These are phyloP conservation scores for Solanum piurae DNA, from an alignment of 257 asterid species.

Conservation along the genomic window DNA sequence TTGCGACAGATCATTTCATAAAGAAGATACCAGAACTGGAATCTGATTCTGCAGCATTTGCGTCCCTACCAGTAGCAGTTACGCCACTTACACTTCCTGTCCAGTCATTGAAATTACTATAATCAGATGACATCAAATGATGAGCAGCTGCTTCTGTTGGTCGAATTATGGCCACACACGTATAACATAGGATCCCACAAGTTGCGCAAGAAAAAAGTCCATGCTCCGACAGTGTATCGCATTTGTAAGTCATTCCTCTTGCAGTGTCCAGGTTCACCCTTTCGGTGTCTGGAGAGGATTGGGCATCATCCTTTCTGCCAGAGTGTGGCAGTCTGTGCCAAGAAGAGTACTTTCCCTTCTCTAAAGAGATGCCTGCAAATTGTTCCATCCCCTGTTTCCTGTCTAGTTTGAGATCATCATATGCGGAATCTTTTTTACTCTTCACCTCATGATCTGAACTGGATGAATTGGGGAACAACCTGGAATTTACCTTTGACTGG, in stretches of 20 bases:
- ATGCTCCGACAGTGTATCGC: constrained; percentile 42
- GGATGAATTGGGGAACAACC: constrained; percentile 46
- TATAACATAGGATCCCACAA: constrained; percentile 93
- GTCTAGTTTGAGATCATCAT: constrained; percentile 18
- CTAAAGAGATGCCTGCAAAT: constrained; percentile 15
- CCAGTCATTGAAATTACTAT: constrained; percentile 38
- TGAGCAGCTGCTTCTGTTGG: constrained; percentile 67
- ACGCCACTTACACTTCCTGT: constrained; percentile 22
- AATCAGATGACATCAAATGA: constrained; percentile 68
- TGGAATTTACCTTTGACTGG: constrained; percentile 31
- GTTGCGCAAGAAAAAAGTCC: constrained; percentile 92
- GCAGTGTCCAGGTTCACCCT: constrained; percentile 19
- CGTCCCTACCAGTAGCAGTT: constrained; percentile 17
- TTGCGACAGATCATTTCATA: not conserved
- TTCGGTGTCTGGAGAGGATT: constrained; percentile 16
- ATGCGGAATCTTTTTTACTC: constrained; percentile 18
- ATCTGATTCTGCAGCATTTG: constrained; percentile 19
- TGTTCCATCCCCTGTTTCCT: constrained; percentile 28
- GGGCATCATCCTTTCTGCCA: constrained; percentile 6
- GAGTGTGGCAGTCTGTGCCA: constrained; percentile 16
- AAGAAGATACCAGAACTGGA: constrained; percentile 35
- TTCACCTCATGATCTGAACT: constrained; percentile 41
- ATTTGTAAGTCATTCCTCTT: constrained; percentile 30
- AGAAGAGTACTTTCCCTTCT: constrained; percentile 25
- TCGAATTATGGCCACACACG: constrained; percentile 78